Base-by-base conservation (phyloP, 2,329 filamentous ascomycete genomes). In the Biscogniauxia marginata region DNA sequence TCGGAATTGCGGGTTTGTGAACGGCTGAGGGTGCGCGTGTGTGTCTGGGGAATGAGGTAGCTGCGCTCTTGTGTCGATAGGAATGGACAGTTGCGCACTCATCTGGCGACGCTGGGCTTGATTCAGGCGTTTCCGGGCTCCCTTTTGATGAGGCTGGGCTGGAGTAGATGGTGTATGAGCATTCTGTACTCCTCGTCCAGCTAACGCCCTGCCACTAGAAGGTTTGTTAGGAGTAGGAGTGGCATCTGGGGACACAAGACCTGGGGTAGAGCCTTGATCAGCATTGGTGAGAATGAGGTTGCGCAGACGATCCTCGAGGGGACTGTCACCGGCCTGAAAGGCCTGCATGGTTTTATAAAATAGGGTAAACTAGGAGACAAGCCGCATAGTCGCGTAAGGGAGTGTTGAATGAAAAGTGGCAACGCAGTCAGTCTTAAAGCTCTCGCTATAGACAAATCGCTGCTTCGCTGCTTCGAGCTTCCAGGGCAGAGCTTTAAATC, bases 41-140 rank as follows among this genome's bases (percentile, higher is more conserved):
- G 46, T 23, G 20, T 25, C 23, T 49, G 20, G 11, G 45, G 45
- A 30, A 18, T 67, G 58, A 50, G 55, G 56, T 21, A 34, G 23
- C 18, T 60, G 51, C 20, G 54, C 51, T 54, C 76, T 76, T 11
- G 76, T 69, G 57, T 85, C 81, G 51, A 86, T 76, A 4, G 82
- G 77, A 47, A 86, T 80, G 0, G 81, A 78, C 18, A 85, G 64
- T 60, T 86, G 80, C 4, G 83, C 77, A 54, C 78, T 85, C 81
- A 86, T 84, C 64, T 86, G 83, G 20, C 84, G 79, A 49, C 84
- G 77, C 63, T 87, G 82, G 1, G 84, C 84, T 65, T 88, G 85
- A 58, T 88, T 88, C 2, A 75, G 79, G 20, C 84, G 81, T 79
- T 84, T 63, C 75, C 74, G 50, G 63, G 57, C n/a, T 67, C 54